A percentile compares a stretch with the other conserved stretches of the same genome.
These are phyloP conservation scores for Tylopilus microsporus DNA, from an alignment of 1,284 basidiomycete genomes.

Conservation along the genomic window DNA sequence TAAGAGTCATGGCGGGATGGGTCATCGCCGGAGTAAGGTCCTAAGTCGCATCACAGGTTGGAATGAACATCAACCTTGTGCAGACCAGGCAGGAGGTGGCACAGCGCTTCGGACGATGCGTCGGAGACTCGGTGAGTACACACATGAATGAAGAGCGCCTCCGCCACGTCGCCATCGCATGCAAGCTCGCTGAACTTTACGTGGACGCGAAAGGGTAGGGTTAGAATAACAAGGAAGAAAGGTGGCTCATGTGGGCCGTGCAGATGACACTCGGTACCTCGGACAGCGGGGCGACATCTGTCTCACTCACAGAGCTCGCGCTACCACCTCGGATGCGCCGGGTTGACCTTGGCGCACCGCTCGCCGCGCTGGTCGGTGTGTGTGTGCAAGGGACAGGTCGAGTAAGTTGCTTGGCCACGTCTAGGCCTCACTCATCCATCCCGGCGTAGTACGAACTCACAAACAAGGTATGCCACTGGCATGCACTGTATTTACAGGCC, in stretches of 20 bases:
- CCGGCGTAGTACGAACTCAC: background rate
- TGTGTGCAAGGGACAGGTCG: conserved; percentile 49
- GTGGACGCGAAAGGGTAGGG: conserved; percentile 28
- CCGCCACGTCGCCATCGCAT: conserved; percentile 59
- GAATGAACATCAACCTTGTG: too few species aligned
- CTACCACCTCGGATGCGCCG: too few species aligned
- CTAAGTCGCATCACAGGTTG: too few species aligned
- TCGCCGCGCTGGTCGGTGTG: conserved; percentile 43
- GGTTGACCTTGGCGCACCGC: too few species aligned
- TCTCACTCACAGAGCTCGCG: conserved; percentile 56
- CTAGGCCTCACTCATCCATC: background rate
- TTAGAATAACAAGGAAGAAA: conserved; percentile 41
- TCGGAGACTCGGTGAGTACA: conserved; percentile 21
- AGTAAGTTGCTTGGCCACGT: conserved; percentile 43
- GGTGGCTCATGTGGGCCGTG: conserved; percentile 59
- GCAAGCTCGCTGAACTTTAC: conserved; percentile 62
- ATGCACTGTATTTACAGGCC: conserved; percentile 62
- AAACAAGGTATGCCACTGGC: conserved; percentile 54
- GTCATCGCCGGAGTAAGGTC: too few species aligned
- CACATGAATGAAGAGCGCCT: conserved; percentile 46
- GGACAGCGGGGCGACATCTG: background rate
- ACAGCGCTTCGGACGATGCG: too few species aligned
- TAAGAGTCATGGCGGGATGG: too few species aligned
- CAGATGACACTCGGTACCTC: background rate
- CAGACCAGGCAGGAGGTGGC: too few species aligned